Percentiles rank a stretch among this genome's conserved stretches.
Evolutionary conservation across 345 rosid species (phyloP).

Genomic region (Eucalyptus curtisii): DNA sequence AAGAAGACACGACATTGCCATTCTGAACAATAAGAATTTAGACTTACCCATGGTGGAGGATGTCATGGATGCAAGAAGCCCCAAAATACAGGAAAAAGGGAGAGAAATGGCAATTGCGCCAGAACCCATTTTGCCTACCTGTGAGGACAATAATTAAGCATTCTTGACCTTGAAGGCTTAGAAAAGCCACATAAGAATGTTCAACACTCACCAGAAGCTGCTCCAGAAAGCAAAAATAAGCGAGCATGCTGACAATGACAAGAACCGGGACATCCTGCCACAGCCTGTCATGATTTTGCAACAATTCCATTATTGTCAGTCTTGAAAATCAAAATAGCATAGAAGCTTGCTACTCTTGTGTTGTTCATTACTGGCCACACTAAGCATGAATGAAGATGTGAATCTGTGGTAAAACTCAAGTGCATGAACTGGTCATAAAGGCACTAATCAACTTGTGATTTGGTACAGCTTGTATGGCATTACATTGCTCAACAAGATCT

Average conservation of each 20-base stretch:
- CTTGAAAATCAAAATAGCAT: not conserved
- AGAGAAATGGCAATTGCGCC: constrained; percentile 90
- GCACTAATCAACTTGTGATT: not conserved
- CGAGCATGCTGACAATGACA: constrained; percentile 93
- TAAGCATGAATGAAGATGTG: not conserved
- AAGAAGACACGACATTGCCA: not conserved
- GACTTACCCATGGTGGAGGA: constrained; percentile 84
- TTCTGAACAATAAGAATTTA: not conserved
- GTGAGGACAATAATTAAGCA: not conserved
- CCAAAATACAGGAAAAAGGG: constrained; percentile 86
- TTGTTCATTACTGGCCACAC: not conserved
- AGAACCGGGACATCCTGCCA: constrained; percentile 97
- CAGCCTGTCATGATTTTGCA: constrained; percentile 33
- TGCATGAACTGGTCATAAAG: not conserved
- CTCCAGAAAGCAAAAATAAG: constrained; percentile 95
- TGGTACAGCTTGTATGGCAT: not conserved
- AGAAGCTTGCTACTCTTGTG: not conserved
- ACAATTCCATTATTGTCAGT: not conserved
- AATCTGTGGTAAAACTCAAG: not conserved
- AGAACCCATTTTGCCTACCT: constrained; percentile 69
- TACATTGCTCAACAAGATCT: not conserved
- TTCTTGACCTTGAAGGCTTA: not conserved
- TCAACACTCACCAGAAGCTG: constrained; percentile 66
- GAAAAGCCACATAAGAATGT: not conserved
- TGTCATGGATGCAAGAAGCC: constrained; percentile 93